These are phyloP conservation scores for Metschnikowia vanudenii DNA, from an alignment of 805 yeast species.

Conservation along the genomic window DNA sequence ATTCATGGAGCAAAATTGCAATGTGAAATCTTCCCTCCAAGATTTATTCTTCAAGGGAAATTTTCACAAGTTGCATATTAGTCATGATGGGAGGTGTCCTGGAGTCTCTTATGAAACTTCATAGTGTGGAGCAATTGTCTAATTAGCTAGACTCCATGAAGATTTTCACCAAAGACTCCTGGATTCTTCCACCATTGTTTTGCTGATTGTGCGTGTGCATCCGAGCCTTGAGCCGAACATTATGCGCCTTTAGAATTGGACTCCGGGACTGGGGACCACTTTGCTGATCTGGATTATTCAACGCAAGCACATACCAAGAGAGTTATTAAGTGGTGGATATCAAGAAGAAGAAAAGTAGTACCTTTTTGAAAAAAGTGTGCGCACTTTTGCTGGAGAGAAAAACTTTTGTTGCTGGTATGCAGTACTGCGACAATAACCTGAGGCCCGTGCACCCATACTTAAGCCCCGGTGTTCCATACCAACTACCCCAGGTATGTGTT, in stretches of 20 bases:
- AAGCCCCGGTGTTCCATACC: neutral
- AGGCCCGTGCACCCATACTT: conserved; percentile 1
- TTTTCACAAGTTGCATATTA: too few species aligned
- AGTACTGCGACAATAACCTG: conserved; percentile 3
- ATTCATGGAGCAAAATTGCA: conserved; percentile 20
- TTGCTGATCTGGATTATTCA: conserved; percentile 7
- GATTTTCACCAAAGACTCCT: conserved; percentile 4
- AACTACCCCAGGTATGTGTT: neutral
- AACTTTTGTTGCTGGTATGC: neutral
- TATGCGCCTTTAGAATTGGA: too few species aligned
- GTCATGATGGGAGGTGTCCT: conserved; percentile 11
- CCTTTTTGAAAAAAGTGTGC: neutral
- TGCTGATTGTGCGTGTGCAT: conserved; percentile 17
- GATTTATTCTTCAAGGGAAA: too few species aligned
- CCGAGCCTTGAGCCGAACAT: neutral
- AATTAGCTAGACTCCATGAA: conserved; percentile 8
- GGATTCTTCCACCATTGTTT: conserved; percentile 22
- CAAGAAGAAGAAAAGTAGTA: neutral
- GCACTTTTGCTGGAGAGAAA: neutral
- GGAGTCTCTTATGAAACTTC: conserved; percentile 7
- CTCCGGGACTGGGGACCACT: neutral
- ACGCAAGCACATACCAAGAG: conserved; percentile 5
- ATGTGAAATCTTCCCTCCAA: neutral
- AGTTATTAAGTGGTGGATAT: neutral
- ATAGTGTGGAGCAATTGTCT: conserved; percentile 5